Evolutionary conservation across 805 yeast genomes (phyloP).

Genomic region (Metschnikowia kofuensis): DNA sequence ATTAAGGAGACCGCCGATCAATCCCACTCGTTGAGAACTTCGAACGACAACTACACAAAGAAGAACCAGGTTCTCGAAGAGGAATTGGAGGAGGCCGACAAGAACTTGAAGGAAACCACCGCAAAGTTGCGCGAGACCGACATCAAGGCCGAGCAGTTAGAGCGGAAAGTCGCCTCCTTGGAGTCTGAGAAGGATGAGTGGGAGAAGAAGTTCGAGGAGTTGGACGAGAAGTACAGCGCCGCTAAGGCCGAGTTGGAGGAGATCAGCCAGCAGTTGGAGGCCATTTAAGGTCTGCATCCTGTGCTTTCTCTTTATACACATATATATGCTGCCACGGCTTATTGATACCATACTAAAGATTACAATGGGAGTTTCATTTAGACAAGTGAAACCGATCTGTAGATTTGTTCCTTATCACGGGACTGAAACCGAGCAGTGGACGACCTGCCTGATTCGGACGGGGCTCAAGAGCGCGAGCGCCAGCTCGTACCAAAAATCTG

Average conservation of each 20-base stretch:
- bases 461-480: neutral
- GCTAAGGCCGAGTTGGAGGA: constrained; percentile 95
- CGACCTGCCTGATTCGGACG: neutral
- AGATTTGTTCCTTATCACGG: too few relatives aligned
- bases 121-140: constrained; percentile 93
- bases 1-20: constrained; percentile 88
- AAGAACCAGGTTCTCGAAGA: constrained; percentile 87
- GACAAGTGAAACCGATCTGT: too few relatives aligned
- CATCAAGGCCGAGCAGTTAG: constrained; percentile 92
- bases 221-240: constrained; percentile 72
- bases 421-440: too few relatives aligned
- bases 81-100: constrained; percentile 86
- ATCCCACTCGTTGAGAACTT: constrained; percentile 80
- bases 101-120: constrained; percentile 87
- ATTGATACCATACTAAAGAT: too few relatives aligned
- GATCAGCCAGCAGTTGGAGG: constrained; percentile 93
- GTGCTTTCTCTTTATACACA: too few relatives aligned
- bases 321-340: neutral
- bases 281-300: constrained; percentile 35
- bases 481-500: neutral
- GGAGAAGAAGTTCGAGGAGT: constrained; percentile 84
- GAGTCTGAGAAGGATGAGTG: constrained; percentile 89
- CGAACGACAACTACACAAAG: constrained; percentile 88
- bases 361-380: too few relatives aligned
- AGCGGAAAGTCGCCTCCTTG: constrained; percentile 87